Conservation (phyloP, 2,329 filamentous ascomycete genomes). For the Ophiostoma sp. region DNA sequence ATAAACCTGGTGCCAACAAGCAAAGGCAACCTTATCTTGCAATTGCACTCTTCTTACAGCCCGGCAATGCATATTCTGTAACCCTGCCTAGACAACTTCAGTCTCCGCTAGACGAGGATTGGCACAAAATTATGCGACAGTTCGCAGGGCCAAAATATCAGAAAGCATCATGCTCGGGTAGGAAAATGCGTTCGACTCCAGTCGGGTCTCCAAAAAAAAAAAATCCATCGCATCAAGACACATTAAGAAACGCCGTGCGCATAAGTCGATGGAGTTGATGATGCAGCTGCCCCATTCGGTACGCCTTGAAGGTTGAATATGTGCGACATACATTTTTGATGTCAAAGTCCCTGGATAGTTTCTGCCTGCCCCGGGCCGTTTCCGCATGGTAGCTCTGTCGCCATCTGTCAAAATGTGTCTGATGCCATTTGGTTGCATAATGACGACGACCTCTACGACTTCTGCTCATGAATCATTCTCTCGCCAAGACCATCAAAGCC, state of each 20-base stretch:
- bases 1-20: background rate
- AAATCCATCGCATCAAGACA: background rate
- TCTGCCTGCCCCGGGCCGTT: background rate
- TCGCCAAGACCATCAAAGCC: background rate
- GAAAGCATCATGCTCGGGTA: background rate
- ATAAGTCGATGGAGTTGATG: background rate
- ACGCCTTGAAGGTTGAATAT: background rate
- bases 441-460: background rate
- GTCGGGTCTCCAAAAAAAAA: background rate
- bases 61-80: background rate
- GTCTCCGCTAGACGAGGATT: background rate
- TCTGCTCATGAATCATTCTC: background rate
- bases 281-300: background rate
- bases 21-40: background rate
- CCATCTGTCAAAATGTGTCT: background rate
- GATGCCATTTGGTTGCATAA: background rate
- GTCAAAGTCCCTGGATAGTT: background rate
- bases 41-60: background rate
- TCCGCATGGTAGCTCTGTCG: background rate
- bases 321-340: background rate
- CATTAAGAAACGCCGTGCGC: background rate
- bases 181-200: background rate
- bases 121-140: background rate
- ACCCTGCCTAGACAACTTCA: background rate
- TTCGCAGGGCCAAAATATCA: background rate